phyloP scores from a whole-genome alignment of 2,329 filamentous ascomycete genomes.

The Clarireedia sp. region DNA sequence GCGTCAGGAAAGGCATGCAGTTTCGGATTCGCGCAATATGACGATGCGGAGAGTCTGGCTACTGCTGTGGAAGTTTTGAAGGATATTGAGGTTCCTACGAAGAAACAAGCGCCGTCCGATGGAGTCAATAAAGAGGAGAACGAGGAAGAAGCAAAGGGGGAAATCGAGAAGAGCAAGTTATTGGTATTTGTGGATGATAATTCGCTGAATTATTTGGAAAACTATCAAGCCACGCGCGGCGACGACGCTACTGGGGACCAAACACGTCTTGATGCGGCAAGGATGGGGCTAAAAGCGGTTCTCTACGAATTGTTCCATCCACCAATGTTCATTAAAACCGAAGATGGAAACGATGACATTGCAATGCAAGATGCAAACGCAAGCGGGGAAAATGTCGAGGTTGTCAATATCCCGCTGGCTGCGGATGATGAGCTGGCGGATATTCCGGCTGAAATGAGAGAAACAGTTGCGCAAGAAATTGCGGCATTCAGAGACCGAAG shows the following conservation, averaged over 20 bases:
- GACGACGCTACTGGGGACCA: slow-evolving; percentile 56
- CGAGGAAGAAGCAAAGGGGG: slow-evolving; percentile 34
- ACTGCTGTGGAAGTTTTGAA: slow-evolving; percentile 78
- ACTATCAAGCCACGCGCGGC: slow-evolving; percentile 60
- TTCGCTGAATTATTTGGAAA: slow-evolving; percentile 77
- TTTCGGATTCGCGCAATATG: slow-evolving; percentile 94
- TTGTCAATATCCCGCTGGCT: slow-evolving; percentile 80
- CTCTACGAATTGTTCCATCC: slow-evolving; percentile 69
- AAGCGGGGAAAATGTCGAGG: slow-evolving; percentile 62
- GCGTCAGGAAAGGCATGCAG: slow-evolving; percentile 70
- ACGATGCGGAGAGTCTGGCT: slow-evolving; percentile 80
- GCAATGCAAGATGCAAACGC: slow-evolving; percentile 57
- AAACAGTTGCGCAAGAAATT: slow-evolving; percentile 90
- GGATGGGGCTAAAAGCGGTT: slow-evolving; percentile 57
- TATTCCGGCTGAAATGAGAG: slow-evolving; percentile 92
- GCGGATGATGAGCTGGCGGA: slow-evolving; percentile 91
- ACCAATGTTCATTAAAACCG: slow-evolving; percentile 35
- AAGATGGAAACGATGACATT: slow-evolving; percentile 59
- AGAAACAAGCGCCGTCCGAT: slow-evolving; percentile 55
- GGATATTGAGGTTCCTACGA: slow-evolving; percentile 72
- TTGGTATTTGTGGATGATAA: slow-evolving; percentile 73
- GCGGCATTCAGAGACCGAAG: slow-evolving; percentile 89
- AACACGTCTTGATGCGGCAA: slow-evolving; percentile 62
- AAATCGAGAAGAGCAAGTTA: slow-evolving; percentile 58
- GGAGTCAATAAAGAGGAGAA: slow-evolving; percentile 35